Percentiles rank a stretch among this genome's conserved stretches.
These are phyloP conservation scores for Fusarium buharicum DNA, from an alignment of 2,329 filamentous ascomycete genomes.

Conservation along the genomic window DNA sequence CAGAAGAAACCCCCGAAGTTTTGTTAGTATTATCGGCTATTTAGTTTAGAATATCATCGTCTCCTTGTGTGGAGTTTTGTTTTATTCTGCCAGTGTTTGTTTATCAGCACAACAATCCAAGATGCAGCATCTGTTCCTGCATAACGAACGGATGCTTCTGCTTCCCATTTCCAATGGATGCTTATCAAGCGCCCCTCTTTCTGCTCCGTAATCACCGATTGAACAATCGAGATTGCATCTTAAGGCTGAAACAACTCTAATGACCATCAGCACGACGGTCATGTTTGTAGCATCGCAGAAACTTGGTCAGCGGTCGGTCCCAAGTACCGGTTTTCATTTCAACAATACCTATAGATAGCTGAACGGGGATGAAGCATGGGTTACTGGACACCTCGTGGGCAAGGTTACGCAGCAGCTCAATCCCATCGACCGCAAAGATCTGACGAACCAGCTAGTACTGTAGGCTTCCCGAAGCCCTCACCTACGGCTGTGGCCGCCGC, in stretches of 20 bases:
- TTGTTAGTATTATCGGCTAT: not conserved
- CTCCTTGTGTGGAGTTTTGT: not conserved
- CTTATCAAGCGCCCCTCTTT: conserved; percentile 10
- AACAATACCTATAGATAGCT: not conserved
- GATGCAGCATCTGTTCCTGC: conserved; percentile 30
- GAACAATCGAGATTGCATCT: conserved; percentile 33
- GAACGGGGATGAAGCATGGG: not conserved
- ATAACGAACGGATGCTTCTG: conserved; percentile 25
- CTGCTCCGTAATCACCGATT: conserved; percentile 16
- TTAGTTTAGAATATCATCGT: not conserved
- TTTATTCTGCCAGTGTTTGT: conserved; percentile 1
- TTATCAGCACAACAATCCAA: conserved; percentile 7
- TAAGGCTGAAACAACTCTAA: conserved; percentile 33
- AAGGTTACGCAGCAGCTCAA: conserved; percentile 25
- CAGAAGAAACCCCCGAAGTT: not conserved
- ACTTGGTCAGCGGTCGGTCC: not conserved
- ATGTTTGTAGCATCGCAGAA: conserved; percentile 1
- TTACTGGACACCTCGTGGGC: conserved; percentile 9
- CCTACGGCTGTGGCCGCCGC: conserved; percentile 23
- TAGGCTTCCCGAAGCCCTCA: conserved; percentile 21
- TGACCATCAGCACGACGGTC: conserved; percentile 1
- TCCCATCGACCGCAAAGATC: conserved; percentile 13
- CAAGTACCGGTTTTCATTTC: conserved; percentile 6
- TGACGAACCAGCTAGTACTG: conserved; percentile 24
- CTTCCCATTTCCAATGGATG: conserved; percentile 4